phyloP scores from a whole-genome alignment of 495 filamentous ascomycete genomes.

The Neurospora cerealis region DNA sequence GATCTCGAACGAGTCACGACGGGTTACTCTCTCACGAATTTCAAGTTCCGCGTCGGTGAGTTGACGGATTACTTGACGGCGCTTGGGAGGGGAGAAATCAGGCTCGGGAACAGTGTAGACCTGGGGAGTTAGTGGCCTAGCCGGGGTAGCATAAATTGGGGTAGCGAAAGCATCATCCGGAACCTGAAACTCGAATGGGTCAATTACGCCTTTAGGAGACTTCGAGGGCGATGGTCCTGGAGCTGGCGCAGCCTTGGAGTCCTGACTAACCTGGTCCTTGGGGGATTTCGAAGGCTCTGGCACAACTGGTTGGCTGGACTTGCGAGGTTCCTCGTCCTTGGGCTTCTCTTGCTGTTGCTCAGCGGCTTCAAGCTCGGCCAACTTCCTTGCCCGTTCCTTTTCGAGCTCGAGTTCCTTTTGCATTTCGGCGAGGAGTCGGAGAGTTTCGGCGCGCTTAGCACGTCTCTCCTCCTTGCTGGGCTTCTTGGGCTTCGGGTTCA shows the following conservation, averaged over 20 bases:
- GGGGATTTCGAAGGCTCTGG: neutral
- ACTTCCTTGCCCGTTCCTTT: slow-evolving; percentile 10
- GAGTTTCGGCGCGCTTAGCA: slow-evolving; percentile 14
- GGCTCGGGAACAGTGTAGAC: slow-evolving; percentile 39
- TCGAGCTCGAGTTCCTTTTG: slow-evolving; percentile 18
- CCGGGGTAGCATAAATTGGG: slow-evolving; percentile 25
- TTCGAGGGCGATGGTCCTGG: slow-evolving; percentile 6
- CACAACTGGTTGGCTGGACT: neutral
- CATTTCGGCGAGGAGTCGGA: slow-evolving; percentile 18
- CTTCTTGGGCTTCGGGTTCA: slow-evolving; percentile 5
- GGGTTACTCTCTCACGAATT: slow-evolving; percentile 21
- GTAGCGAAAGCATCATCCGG: slow-evolving; percentile 36
- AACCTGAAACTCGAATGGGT: slow-evolving; percentile 45
- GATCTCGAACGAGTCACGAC: slow-evolving; percentile 31
- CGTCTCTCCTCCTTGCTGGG: slow-evolving; percentile 16
- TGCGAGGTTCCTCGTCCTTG: neutral
- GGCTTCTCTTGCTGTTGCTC: neutral
- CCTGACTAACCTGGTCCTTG: slow-evolving; percentile 7
- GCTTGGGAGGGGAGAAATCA: slow-evolving; percentile 24
- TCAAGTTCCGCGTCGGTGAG: slow-evolving; percentile 9
- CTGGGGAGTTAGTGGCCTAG: slow-evolving; percentile 25
- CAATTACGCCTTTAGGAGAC: slow-evolving; percentile 15
- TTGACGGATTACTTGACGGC: neutral
- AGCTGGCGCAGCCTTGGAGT: slow-evolving; percentile 7
- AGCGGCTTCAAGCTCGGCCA: slow-evolving; percentile 7